phyloP scores from a whole-genome alignment of 208 protist species.

The Trypanosomatidae sp. region DNA sequence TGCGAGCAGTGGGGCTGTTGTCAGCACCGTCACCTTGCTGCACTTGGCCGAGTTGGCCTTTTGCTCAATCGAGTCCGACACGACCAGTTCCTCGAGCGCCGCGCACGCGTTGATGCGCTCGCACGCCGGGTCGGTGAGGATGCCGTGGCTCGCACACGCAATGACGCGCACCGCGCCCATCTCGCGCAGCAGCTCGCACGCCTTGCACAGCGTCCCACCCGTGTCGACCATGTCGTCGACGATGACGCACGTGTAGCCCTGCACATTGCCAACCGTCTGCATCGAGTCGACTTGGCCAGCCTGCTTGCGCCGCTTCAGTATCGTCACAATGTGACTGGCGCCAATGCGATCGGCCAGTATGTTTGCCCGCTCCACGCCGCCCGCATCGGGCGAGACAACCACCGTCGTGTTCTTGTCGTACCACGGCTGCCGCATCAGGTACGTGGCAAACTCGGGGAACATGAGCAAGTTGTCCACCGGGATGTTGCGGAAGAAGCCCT shows the following conservation, averaged over 20 bases:
- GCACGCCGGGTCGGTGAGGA: constrained; percentile 87
- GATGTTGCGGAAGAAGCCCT: constrained; percentile 94
- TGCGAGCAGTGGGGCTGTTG: constrained; percentile 76
- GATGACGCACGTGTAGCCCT: constrained; percentile 90
- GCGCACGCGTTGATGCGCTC: constrained; percentile 81
- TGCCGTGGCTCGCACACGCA: constrained; percentile 91
- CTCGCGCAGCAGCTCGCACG: constrained; percentile 75
- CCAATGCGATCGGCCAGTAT: constrained; percentile 76
- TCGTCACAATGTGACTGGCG: constrained; percentile 84
- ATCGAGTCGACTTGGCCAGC: constrained; percentile 89
- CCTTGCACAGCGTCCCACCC: constrained; percentile 90
- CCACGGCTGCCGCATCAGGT: constrained; percentile 71
- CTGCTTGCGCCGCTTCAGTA: constrained; percentile 85
- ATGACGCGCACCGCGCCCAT: constrained; percentile 89
- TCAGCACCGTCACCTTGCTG: constrained; percentile 82
- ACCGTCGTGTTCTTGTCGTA: constrained; percentile 68
- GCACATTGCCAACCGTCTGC: constrained; percentile 93
- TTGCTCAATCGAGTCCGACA: constrained; percentile 86
- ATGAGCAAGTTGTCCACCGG: constrained; percentile 92
- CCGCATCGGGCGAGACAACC: constrained; percentile 95
- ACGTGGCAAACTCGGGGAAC: constrained; percentile 80
- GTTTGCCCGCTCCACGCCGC: constrained; percentile 91
- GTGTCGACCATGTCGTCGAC: constrained; percentile 98
- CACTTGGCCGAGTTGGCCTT: constrained; percentile 42
- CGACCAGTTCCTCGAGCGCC: constrained; percentile 85